Base-by-base conservation (phyloP, 176 grass and related monocot species). In the Cocos nucifera region DNA sequence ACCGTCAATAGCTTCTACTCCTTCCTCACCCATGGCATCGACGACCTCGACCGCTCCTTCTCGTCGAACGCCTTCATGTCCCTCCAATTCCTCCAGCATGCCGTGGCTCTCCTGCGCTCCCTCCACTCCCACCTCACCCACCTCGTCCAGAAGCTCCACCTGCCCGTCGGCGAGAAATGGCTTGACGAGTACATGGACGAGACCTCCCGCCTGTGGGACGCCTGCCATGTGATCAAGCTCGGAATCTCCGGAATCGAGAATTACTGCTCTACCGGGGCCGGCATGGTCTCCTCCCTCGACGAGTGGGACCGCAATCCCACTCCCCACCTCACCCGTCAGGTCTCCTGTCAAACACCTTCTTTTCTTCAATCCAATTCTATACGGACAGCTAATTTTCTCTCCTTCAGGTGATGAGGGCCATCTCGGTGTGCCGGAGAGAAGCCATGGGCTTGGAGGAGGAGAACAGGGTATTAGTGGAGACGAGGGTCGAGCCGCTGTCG, bases 61-160 rank as follows among this genome's bases (percentile, higher is more conserved):
- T 24, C 25, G 52, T 56, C 65, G 27, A 53, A 68, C 53, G 65
- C 51, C 26, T 68, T 68, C 52, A 56, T 68, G 52, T 68, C 65
- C 16, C 65, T 68, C 26, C 65, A 56, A 15, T 56, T 68, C 51
- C 65, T 68, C 25, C 65, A 68, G 52, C 65, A 28, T 14, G 53
- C 28, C 27, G 29, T 68, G 4, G 28, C 53, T 3, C 65, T 68
- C 28, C 53, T 68, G 3, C 65, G 65, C 27, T 56, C 65, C 6
- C 65, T 68, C 9, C 65, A 68, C 65, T 30, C 65, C 28, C 65
- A 68, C 27, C 65, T 68, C 28, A 68, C 52, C n/a, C 7, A 22
- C 27, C 52, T 68, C 27, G 65, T 68, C 26, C 65, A 68, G 53
- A 68, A 68, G 18, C 65, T 68, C 52, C 65, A 68, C 65, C 65